Conservation (phyloP, 2,329 filamentous ascomycete species). For the Pseudogymnoascus sp. region DNA sequence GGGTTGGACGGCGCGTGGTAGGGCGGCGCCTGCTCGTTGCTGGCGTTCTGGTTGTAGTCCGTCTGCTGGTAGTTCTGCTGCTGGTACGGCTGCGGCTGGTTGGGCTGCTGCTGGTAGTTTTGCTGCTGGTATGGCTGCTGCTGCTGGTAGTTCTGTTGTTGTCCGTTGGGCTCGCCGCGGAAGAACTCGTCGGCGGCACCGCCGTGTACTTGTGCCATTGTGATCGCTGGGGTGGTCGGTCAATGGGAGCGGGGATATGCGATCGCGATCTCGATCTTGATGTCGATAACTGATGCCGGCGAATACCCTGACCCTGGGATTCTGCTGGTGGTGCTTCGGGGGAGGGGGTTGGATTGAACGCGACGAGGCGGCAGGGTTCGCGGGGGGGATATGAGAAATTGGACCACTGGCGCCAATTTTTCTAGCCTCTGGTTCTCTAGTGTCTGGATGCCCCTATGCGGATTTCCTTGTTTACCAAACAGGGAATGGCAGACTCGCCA, state of each 20-base stretch:
- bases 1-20: neutral
- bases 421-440: neutral
- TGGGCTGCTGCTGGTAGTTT: neutral
- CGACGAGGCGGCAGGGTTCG: neutral
- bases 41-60: neutral
- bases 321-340: neutral
- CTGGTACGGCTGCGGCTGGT: neutral
- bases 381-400: neutral
- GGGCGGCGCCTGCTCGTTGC: neutral
- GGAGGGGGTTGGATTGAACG: neutral
- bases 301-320: neutral
- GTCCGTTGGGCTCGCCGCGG: neutral
- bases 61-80: neutral
- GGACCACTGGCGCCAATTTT: neutral
- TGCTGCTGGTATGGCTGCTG: neutral
- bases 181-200: slow-evolving; percentile 4
- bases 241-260: neutral
- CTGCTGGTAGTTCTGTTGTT: neutral
- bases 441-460: neutral
- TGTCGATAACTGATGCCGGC: neutral
- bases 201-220: neutral
- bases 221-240: neutral
- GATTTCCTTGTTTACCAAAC: neutral
- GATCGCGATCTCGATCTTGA: neutral
- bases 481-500: neutral